Evolutionary conservation across 139 green algal species (phyloP), one percentile per base, ranked within the genome.

Genomic region (Closterium sp.): DNA sequence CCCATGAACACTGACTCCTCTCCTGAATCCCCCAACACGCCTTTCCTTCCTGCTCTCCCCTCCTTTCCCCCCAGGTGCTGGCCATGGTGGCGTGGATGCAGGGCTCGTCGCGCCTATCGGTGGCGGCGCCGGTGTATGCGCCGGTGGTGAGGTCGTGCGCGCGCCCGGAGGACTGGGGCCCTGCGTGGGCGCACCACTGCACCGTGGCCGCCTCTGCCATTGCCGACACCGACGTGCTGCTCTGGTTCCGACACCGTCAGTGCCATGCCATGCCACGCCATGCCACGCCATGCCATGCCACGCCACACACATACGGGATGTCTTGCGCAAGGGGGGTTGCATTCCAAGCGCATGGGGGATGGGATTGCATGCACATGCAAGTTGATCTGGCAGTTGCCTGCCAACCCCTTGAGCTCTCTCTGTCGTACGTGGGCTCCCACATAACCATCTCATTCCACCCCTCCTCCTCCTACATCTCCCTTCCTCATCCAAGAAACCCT

Each of bases 181-280:
- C 89, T n/a, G n/a, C 89, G 10, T n/a, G n/a, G 34, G 69, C 89
- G 84, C 81, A 31, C 28, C 25, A 91, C 34, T 86, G 28, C 30
- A 35, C 25, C 76, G 36, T 91, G 33, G 89, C 43, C 69, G 38
- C 43, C 1, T 25, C 30, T n/a, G 81, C 64, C 21, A 43, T 91
- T 6, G 89, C 89, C 4, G 35, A 90, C 4, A 34, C 30, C 21
- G 89, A 91, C 84, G 30, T 89, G 21, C 31, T 89, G 25, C 64
- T 91, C 36, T 91, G 89, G 89, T 91, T 91, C 89, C 89, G 89
- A 25, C 89, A 89, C 30, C 89, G 89, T 91, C 34, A 33, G 89
- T 33, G n/a, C 89, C 4, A 10, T 66, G 38, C 38, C 38, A 10
- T 66, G 38, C 38, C 38, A 10, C 21, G 38, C 38, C 38, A 10